A percentile compares a stretch with the other conserved stretches of the same genome.
phyloP scores from a whole-genome alignment of 2,329 filamentous ascomycete species.

The Beauveria brongniartii region DNA sequence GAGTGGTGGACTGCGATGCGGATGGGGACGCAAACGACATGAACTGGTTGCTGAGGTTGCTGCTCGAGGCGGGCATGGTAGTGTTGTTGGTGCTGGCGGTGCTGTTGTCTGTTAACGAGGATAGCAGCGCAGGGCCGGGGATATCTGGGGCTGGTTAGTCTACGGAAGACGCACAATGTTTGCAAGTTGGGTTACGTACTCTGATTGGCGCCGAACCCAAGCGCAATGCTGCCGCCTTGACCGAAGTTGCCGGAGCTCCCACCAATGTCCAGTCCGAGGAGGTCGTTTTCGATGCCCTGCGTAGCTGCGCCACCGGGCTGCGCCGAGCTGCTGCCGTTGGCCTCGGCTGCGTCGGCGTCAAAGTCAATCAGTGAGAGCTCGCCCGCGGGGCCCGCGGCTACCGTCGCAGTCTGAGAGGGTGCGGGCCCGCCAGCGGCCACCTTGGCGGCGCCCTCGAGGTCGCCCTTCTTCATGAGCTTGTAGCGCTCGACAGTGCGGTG shows the following conservation, averaged over 20 bases:
- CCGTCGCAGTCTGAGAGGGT: slow-evolving; percentile 50
- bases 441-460: slow-evolving; percentile 72
- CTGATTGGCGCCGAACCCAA: slow-evolving; percentile 66
- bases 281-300: slow-evolving; percentile 68
- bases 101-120: slow-evolving; percentile 54
- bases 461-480: slow-evolving; percentile 91
- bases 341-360: slow-evolving; percentile 54
- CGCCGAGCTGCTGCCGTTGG: slow-evolving; percentile 36
- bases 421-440: slow-evolving; percentile 69
- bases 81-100: slow-evolving; percentile 35
- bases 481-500: slow-evolving; percentile 93
- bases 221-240: slow-evolving; percentile 71
- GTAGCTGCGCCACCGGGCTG: slow-evolving; percentile 41
- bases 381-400: slow-evolving; percentile 35
- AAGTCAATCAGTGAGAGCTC: slow-evolving; percentile 95
- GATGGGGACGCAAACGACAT: slow-evolving; percentile 46
- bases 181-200: slow-evolving; percentile 39
- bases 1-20: slow-evolving; percentile 44
- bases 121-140: slow-evolving; percentile 56
- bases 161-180: no score
- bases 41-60: slow-evolving; percentile 34
- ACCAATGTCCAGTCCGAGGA: slow-evolving; percentile 79
- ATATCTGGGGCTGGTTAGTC: slow-evolving; percentile 40
- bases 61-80: neutral
- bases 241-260: slow-evolving; percentile 54